A percentile compares a stretch with the other conserved stretches of the same genome.
phyloP scores from a whole-genome alignment of 352 stramenopile genomes.

The Peronospora belbahrii region DNA sequence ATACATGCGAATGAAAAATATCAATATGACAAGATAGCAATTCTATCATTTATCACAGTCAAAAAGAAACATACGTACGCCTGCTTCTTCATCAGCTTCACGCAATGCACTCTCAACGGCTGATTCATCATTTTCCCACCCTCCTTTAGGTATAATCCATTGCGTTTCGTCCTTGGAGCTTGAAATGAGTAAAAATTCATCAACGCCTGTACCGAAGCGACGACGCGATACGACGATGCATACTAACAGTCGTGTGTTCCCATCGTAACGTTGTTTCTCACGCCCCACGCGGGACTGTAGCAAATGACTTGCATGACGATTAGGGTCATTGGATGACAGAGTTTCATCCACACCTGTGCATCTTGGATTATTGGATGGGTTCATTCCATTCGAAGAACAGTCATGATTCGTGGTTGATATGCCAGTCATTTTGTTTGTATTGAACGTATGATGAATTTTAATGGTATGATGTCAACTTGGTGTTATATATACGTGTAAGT shows the following conservation, averaged over 20 bases:
- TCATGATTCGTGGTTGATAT: too few relatives aligned
- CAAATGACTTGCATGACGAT: slow-evolving; percentile 17
- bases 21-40: neutral
- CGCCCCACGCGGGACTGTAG: slow-evolving; percentile 49
- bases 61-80: slow-evolving; percentile 48
- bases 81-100: slow-evolving; percentile 92
- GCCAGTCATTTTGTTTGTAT: too few relatives aligned
- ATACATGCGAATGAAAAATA: neutral
- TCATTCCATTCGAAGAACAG: too few relatives aligned
- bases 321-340: neutral
- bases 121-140: slow-evolving; percentile 92
- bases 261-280: slow-evolving; percentile 67
- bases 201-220: neutral
- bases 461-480: too few relatives aligned
- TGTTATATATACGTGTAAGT: too few relatives aligned
- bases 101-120: slow-evolving; percentile 85
- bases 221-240: slow-evolving; percentile 40
- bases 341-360: too few relatives aligned
- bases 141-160: slow-evolving; percentile 96
- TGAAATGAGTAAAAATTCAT: slow-evolving; percentile 79
- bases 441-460: too few relatives aligned
- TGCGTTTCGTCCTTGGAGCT: slow-evolving; percentile 79
- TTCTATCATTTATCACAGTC: too few relatives aligned
- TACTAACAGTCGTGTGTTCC: slow-evolving; percentile 39
- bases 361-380: too few relatives aligned